Percentiles rank a stretch among this genome's conserved stretches.
Evolutionary conservation across 2,329 filamentous ascomycete genomes (phyloP).

Genomic region (Mycosphaerelloides madeirae): DNA sequence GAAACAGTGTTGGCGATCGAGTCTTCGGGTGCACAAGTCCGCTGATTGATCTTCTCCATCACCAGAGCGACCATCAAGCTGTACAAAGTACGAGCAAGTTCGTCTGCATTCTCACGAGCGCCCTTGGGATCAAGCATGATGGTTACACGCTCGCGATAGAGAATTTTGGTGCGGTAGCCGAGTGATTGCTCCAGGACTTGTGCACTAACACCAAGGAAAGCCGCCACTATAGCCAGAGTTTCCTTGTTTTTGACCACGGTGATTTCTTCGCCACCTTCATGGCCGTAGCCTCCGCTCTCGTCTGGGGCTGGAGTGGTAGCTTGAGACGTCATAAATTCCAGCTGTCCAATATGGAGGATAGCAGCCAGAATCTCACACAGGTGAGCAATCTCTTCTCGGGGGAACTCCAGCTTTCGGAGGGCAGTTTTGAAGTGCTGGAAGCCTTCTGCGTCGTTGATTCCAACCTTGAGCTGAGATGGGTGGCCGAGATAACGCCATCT

Average conservation of each 20-base stretch:
- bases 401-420: constrained; percentile 87
- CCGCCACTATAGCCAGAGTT: constrained; percentile 75
- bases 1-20: constrained; percentile 89
- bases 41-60: constrained; percentile 87
- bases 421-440: constrained; percentile 98
- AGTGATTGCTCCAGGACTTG: constrained; percentile 80
- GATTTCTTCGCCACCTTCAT: constrained; percentile 81
- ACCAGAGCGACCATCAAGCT: constrained; percentile 90
- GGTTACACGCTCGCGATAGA: constrained; percentile 94
- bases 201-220: constrained; percentile 84
- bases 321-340: constrained; percentile 82
- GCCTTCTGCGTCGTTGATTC: constrained; percentile 90
- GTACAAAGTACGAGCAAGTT: constrained; percentile 88
- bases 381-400: constrained; percentile 87
- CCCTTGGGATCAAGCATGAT: constrained; percentile 94
- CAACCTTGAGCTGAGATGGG: constrained; percentile 92
- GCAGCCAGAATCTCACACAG: constrained; percentile 91
- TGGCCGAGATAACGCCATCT: constrained; percentile 96
- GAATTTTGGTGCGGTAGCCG: constrained; percentile 94
- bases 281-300: constrained; percentile 93
- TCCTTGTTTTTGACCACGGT: constrained; percentile 94
- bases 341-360: constrained; percentile 95
- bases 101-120: constrained; percentile 85
- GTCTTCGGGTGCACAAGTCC: constrained; percentile 80
- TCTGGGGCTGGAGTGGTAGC: constrained; percentile 75